Evolutionary conservation across 192 early-diverging fungal genomes (phyloP).

Genomic region (Backusella tarrabulga): DNA sequence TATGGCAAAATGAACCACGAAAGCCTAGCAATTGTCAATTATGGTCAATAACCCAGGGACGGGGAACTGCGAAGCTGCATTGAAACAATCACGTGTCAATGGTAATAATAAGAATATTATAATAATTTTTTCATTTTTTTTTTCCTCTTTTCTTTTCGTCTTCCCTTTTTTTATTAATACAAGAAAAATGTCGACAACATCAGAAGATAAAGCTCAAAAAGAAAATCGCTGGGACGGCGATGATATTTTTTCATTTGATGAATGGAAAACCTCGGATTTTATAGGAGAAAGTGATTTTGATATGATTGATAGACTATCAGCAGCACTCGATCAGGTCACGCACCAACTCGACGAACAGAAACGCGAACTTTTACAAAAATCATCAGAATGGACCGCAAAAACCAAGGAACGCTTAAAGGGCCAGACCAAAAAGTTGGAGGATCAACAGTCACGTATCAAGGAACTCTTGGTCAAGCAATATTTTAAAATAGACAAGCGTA

Average conservation of each 20-base stretch:
- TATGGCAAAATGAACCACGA: not conserved
- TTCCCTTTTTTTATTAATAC: not conserved
- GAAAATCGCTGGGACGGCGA: not conserved
- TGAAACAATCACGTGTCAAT: constrained; percentile 4
- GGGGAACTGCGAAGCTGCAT: not conserved
- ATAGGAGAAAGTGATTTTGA: constrained; percentile 42
- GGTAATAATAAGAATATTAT: not conserved
- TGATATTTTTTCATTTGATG: constrained; percentile 6
- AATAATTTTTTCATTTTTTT: not conserved
- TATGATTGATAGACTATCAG: constrained; percentile 38
- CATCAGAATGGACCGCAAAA: constrained; percentile 33
- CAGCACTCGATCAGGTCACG: constrained; percentile 33
- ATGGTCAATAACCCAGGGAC: not conserved
- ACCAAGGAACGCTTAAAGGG: constrained; percentile 20
- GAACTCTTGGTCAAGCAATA: constrained; percentile 25
- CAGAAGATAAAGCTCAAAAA: not conserved
- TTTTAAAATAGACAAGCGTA: constrained; percentile 21
- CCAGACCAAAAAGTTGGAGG: constrained; percentile 34
- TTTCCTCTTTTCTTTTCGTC: not conserved
- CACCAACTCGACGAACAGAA: constrained; percentile 30
- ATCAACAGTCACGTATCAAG: constrained; percentile 23
- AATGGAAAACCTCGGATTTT: constrained; percentile 14
- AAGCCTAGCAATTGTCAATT: not conserved
- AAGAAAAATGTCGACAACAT: not conserved
- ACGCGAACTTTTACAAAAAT: constrained; percentile 26